A percentile compares a stretch with the other conserved stretches of the same genome.
These are phyloP conservation scores for Colletotrichum lindemuthianum DNA, from an alignment of 2,329 filamentous ascomycete species.

Conservation along the genomic window DNA sequence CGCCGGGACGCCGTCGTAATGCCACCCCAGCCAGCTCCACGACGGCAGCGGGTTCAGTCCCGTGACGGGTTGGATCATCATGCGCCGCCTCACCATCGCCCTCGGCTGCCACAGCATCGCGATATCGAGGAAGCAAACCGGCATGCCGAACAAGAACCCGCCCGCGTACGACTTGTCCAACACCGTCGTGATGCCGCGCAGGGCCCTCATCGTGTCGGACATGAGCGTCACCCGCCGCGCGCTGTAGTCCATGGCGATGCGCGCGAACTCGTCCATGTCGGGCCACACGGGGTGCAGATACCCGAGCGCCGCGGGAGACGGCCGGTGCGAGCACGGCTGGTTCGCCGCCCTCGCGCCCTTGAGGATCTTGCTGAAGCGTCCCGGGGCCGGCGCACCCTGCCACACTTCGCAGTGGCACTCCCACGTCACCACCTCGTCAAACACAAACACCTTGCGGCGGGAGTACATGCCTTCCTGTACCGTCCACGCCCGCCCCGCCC, in stretches of 20 bases:
- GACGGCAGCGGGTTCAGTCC: constrained; percentile 47
- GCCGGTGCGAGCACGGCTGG: constrained; percentile 43
- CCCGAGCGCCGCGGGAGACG: constrained; percentile 47
- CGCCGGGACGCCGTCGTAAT: constrained; percentile 55
- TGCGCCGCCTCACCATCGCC: constrained; percentile 52
- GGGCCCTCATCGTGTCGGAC: constrained; percentile 55
- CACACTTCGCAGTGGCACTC: constrained; percentile 57
- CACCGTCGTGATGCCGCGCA: constrained; percentile 54
- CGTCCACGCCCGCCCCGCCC: constrained; percentile 55
- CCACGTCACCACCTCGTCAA: constrained; percentile 55
- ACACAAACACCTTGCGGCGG: constrained; percentile 54
- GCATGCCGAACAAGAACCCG: constrained; percentile 58
- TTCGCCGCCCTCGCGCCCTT: constrained; percentile 26
- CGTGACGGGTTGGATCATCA: constrained; percentile 44
- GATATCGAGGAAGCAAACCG: constrained; percentile 56
- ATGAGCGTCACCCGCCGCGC: constrained; percentile 50
- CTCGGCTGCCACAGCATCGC: constrained; percentile 57
- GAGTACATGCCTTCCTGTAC: constrained; percentile 56
- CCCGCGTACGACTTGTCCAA: constrained; percentile 53
- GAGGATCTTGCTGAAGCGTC: constrained; percentile 40
- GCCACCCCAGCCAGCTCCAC: constrained; percentile 61
- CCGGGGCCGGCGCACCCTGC: constrained; percentile 41
- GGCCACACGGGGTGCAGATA: constrained; percentile 56
- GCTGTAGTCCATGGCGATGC: constrained; percentile 56
- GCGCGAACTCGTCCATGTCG: constrained; percentile 56